phyloP scores from a whole-genome alignment of 495 filamentous ascomycete species.

The Hyaloscypha hepaticicola region DNA sequence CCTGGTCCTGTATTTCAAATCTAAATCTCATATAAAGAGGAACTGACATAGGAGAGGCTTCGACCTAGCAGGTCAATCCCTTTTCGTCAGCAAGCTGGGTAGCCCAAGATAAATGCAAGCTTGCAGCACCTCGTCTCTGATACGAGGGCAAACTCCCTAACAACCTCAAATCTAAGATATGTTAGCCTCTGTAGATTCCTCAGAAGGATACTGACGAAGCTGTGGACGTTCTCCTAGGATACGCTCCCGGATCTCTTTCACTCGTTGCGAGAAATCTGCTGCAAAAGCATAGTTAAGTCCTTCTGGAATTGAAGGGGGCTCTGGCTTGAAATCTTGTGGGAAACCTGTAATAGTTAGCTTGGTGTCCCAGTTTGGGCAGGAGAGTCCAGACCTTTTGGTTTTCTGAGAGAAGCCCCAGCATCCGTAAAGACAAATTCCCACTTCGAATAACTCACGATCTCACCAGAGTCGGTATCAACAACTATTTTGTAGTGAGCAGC shows the following conservation, averaged over 20 bases:
- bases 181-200: not conserved
- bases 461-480: not conserved
- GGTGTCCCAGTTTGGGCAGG: not conserved
- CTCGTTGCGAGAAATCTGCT: not conserved
- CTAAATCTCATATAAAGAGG: not conserved
- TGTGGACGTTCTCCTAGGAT: not conserved
- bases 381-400: not conserved
- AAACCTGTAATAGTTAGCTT: not conserved
- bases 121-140: not conserved
- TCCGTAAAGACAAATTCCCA: not conserved
- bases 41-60: not conserved
- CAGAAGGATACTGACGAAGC: not conserved
- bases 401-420: not conserved
- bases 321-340: not conserved
- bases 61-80: not conserved
- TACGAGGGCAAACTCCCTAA: not conserved
- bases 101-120: not conserved
- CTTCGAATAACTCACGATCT: not conserved
- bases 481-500: not conserved
- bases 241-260: not conserved
- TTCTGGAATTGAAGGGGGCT: not conserved
- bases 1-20: not conserved
- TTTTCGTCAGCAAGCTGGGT: not conserved
- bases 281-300: not conserved
- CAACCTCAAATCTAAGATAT: not conserved